Evolutionary conservation across 2,329 filamentous ascomycete species (phyloP), one percentile per base, ranked within the genome.

Genomic region (Coniella lustricola): DNA sequence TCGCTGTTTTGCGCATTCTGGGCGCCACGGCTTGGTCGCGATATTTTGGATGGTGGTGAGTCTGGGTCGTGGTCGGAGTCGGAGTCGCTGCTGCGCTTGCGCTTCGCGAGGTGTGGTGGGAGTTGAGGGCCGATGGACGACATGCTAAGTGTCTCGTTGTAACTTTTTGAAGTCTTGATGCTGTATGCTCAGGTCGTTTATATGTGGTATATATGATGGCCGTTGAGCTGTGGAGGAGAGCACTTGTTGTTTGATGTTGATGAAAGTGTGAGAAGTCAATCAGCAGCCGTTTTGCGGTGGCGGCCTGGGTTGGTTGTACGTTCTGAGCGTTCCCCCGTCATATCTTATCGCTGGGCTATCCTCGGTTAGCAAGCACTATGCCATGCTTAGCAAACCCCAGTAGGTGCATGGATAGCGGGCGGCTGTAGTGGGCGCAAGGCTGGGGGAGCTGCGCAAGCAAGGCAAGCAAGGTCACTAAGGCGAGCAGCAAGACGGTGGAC

Each of bases 121-220:
- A 90, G 65, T 52, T 82, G 73, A 13, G 87, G 85, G 4, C 85
- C 85, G 60, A 87, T 82, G 31, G 79, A 81, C 44, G 82, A 70
- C 84, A 87, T 87, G 17, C 16, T 66, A 25, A 17, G 7, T 8
- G n/a, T 18, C 8, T 18, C n/a, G n/a, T 18, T n/a, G 14, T 3
- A n/a, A 7, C 4, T n/a, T 7, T 12, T 13, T 38, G 36, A 7
- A 2, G n/a, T 12, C 16, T 17, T 18, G 22, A n/a, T n/a, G n/a
- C n/a, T n/a, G n/a, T n/a, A n/a, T n/a, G n/a, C n/a, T n/a, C n/a
- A n/a, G n/a, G n/a, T n/a, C n/a, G n/a, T n/a, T n/a, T n/a, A n/a
- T n/a, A n/a, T n/a, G n/a, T n/a, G n/a, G n/a, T n/a, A n/a, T n/a
- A n/a, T n/a, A n/a, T n/a, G n/a, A n/a, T n/a, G n/a, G n/a, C n/a